Base-by-base conservation (phyloP, 495 filamentous ascomycete genomes). In the Penicillium desertorum region DNA sequence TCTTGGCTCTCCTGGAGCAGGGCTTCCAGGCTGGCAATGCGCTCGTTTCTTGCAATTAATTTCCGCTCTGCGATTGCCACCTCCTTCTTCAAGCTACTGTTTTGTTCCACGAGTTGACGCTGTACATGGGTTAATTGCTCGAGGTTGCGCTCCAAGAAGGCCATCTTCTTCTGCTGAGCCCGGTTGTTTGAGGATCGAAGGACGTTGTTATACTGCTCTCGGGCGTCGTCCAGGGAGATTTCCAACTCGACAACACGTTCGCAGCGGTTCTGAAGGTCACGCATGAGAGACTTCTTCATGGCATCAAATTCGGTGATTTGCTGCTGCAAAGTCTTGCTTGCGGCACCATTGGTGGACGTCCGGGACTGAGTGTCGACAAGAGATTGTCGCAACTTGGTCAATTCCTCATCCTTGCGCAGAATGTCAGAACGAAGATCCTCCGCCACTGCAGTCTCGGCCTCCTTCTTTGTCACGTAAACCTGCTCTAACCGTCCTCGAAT, bases 231-330 rank as follows among this genome's bases (percentile, higher is more conserved):
- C 30, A 98, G 79, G 23, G 89, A 94, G 62, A 98, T 98, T 68
- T 98, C 94, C 29, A 98, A 84, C 75, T 98, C 94, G 25, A 98
- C 94, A 43, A 98, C 92, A 62, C 94, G 85, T 77, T 98, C 94
- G 73, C 94, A 98, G 43, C 94, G 85, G 76, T 98, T 98, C 75
- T 98, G 94, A 51, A 98, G 79, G 75, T 98, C 94, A 55, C 94
- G 88, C 94, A 98, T 98, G 59, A 98, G 78, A 44, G 89, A 94
- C 83, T 98, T 98, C 83, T 98, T 98, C 93, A 98, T 98, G 36
- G 88, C 88, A 75, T 98, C 94, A 61, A 98, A 98, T 64, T 98
- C 94, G 54, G 94, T 88, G 67, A 98, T 92, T 76, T 96, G 93
- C 74, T 98, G 92, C 64, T 96, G 90, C 43, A 96, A 80, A n/a